These are phyloP conservation scores for Larix sibirica DNA, from an alignment of 83 land plant species.

Conservation along the genomic window DNA sequence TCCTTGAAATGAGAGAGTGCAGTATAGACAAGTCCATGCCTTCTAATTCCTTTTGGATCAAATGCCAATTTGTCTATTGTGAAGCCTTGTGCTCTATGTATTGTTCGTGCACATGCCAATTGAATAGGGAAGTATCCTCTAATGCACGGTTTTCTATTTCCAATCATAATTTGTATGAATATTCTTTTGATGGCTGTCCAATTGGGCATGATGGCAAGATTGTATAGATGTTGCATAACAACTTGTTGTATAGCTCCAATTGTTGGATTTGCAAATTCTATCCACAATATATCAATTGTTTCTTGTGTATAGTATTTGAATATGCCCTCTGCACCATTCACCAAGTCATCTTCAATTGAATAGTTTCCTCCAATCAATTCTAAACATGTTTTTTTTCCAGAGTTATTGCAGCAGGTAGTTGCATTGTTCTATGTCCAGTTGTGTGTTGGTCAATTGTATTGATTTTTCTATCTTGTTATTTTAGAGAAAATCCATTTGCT, in stretches of 20 bases:
- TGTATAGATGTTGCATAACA: neutral
- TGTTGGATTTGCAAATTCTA: neutral
- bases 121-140: neutral
- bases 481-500: no score
- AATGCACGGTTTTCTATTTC: no score
- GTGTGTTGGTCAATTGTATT: neutral
- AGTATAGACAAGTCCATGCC: no score
- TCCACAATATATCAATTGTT: neutral
- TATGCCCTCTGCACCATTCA: neutral
- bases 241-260: neutral
- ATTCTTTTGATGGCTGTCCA: neutral
- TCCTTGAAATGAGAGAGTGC: neutral
- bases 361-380: neutral
- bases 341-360: neutral
- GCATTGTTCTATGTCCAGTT: neutral
- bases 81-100: neutral
- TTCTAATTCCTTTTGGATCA: neutral
- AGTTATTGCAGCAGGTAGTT: neutral
- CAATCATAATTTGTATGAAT: no score
- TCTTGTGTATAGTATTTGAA: neutral
- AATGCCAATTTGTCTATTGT: neutral
- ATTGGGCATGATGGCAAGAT: no score
- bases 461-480: no score
- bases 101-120: neutral
- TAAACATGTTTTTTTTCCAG: no score